Base-by-base conservation (phyloP, 768 basidiomycete genomes). In the Pluteus cervinus region DNA sequence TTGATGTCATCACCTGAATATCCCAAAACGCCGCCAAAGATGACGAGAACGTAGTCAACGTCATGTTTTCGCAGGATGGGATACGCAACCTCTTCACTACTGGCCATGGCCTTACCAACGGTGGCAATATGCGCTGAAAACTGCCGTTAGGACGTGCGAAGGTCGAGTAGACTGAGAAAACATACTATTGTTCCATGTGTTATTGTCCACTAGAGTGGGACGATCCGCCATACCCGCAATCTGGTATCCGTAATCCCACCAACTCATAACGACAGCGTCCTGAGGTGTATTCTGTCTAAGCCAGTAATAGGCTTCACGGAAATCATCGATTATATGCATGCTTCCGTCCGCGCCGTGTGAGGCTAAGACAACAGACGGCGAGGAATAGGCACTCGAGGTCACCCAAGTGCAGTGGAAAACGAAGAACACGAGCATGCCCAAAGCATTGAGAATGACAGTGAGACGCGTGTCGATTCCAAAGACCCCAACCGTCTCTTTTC, bases 241-340 rank as follows among this genome's bases (percentile, higher is more conserved):
- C 61, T 98, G 94, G 57, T 99, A 98, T 20, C 94, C 96, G 49
- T 98, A 99, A 65, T 98, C 96, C 96, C 96, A 98, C 96, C 96
- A 99, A 43, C 86, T 89, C 91, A 94, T 93, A 17, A 98, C 82
- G 22, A 98, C 93, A 4, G 91, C 81, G 43, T 88, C 82, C 58
- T 91, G 69, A 4, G 84, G 73, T 2, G 96, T 99, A 64, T 98
- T 99, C 64, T 93, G 86, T 36, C 96, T 73, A 33, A 99, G 61
- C 96, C 96, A 99, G 55, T 98, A 97, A 60, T 99, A 98, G 9
- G 96, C 96, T 66, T 98, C 96, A 41, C 96, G 76, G 80, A 97
- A 99, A 59, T 99, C 96, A 53, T 99, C 96, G 51, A 99, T 98
- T 52, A 98, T 87, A 58, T 91, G 81, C 54, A 89, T 84, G 40